Conservation (phyloP, 495 filamentous ascomycete genomes). For the Neurospora sp. region DNA sequence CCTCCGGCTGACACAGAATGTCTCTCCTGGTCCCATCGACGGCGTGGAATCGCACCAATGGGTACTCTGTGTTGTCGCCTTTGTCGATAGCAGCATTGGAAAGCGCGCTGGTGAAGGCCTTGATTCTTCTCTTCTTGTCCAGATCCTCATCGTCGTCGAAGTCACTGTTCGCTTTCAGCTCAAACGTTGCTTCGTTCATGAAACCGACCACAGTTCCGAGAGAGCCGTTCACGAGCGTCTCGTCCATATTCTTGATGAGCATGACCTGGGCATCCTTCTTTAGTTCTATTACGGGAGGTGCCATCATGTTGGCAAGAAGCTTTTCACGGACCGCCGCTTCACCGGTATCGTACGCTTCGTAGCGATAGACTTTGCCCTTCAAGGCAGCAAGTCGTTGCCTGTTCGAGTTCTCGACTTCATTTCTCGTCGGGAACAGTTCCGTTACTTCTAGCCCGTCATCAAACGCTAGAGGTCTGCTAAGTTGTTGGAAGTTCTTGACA, state of each 20-base stretch:
- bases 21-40: conserved; percentile 68
- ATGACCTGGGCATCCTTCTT: conserved; percentile 95
- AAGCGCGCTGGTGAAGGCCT: conserved; percentile 25
- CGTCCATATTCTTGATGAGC: conserved; percentile 99
- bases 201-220: conserved; percentile 78
- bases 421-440: conserved; percentile 86
- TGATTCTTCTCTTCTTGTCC: conserved; percentile 36
- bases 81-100: conserved; percentile 9
- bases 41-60: conserved; percentile 70
- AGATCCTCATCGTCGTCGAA: conserved; percentile 40
- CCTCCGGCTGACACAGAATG: conserved; percentile 73
- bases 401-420: conserved; percentile 86
- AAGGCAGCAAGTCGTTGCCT: conserved; percentile 58
- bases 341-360: conserved; percentile 66
- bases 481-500: conserved; percentile 55
- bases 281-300: conserved; percentile 60
- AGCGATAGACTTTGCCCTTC: conserved; percentile 55
- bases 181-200: conserved; percentile 75
- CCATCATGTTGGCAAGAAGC: conserved; percentile 85
- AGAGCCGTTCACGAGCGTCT: conserved; percentile 85
- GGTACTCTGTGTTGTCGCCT: conserved; percentile 47
- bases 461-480: conserved; percentile 60
- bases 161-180: conserved; percentile 43
- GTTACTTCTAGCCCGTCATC: conserved; percentile 77
- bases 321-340: conserved; percentile 62